Evolutionary conservation across 805 yeast genomes (phyloP).

Genomic region (Yarrowia sp.): DNA sequence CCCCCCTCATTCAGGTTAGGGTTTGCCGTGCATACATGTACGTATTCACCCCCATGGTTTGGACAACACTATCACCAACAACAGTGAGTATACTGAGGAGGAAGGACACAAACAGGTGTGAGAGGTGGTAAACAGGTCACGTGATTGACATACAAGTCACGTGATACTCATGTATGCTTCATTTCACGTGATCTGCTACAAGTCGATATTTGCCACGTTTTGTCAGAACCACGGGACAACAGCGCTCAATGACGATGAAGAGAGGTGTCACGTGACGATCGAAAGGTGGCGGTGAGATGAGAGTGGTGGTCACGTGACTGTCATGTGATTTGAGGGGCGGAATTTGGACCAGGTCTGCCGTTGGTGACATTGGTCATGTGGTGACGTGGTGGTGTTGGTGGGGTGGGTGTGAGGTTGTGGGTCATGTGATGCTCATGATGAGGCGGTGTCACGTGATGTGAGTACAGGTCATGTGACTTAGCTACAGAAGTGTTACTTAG

Average conservation of each 20-base stretch:
- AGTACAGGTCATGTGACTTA: no score
- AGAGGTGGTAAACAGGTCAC: no score
- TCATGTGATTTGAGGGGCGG: background rate
- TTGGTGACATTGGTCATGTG: no score
- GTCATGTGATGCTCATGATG: no score
- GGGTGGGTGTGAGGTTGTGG: no score
- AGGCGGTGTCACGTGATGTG: no score
- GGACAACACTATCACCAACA: constrained; percentile 15
- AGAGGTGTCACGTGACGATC: background rate
- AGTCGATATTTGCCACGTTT: background rate
- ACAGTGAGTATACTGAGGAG: constrained; percentile 1
- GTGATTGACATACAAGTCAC: background rate
- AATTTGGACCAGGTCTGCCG: no score
- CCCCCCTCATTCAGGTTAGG: background rate
- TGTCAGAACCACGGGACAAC: no score
- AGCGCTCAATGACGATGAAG: background rate
- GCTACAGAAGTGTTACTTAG: no score
- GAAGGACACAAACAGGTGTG: no score
- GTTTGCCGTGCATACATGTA: background rate
- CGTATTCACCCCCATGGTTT: constrained; percentile 16
- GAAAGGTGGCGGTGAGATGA: background rate
- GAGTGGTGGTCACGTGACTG: background rate
- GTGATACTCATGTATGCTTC: background rate
- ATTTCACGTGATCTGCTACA: no score
- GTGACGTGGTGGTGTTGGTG: no score